These are phyloP conservation scores for Excoecaria agallocha DNA, from an alignment of 345 rosid species.

Conservation along the genomic window DNA sequence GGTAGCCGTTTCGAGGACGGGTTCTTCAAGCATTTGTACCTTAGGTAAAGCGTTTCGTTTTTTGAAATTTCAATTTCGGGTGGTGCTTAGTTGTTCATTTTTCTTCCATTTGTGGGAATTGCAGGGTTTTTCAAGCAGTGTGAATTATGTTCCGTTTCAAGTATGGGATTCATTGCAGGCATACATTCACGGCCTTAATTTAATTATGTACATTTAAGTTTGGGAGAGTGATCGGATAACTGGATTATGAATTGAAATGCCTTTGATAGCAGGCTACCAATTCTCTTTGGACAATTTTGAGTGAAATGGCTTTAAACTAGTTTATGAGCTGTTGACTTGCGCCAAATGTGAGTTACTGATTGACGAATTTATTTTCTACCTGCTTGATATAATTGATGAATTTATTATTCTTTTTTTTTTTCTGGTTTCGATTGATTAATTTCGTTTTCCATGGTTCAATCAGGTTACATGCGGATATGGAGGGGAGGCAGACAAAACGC, in stretches of 20 bases:
- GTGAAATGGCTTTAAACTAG: slow-evolving; percentile 50
- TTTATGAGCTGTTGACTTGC: too few relatives aligned
- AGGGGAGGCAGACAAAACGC: too few relatives aligned
- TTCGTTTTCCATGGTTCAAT: too few relatives aligned
- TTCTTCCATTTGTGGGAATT: neutral
- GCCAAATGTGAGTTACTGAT: too few relatives aligned
- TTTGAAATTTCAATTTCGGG: neutral
- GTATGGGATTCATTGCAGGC: slow-evolving; percentile 42
- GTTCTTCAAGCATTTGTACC: slow-evolving; percentile 90
- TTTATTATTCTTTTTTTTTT: too few relatives aligned
- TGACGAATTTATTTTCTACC: too few relatives aligned
- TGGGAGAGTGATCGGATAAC: slow-evolving; percentile 17
- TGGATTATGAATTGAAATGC: slow-evolving; percentile 44
- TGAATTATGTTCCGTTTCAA: slow-evolving; percentile 20
- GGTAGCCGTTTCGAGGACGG: slow-evolving; percentile 62
- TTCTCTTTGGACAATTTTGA: slow-evolving; percentile 30
- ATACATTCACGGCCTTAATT: neutral
- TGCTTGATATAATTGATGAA: too few relatives aligned
- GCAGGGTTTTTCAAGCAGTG: slow-evolving; percentile 86
- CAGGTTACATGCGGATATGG: too few relatives aligned
- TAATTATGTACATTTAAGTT: slow-evolving; percentile 4
- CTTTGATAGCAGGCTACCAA: slow-evolving; percentile 1
- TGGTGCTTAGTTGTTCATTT: neutral
- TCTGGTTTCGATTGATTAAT: neutral
- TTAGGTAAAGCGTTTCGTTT: slow-evolving; percentile 45